Evolutionary conservation across 768 basidiomycete species (phyloP), one percentile per base, ranked within the genome.

Genomic region (Amanita fuliginea): DNA sequence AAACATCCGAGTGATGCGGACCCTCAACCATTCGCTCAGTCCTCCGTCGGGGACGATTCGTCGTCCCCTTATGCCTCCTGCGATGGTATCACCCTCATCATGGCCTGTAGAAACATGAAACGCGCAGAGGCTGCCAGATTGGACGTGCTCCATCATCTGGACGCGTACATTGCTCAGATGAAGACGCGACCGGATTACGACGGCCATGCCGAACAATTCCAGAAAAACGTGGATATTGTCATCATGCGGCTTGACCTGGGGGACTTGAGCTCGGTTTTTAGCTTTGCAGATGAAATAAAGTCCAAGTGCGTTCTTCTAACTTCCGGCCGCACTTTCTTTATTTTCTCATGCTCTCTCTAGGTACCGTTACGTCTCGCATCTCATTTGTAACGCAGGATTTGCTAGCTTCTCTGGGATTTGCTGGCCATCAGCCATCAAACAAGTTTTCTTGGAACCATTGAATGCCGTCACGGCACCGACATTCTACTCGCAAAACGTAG

Each of bases 301-400:
- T 56, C 64, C 55, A 77, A 63, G 88, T 89, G 53, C 19, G 76
- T 65, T 46, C 10, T 22, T 11, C 24, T 26, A 49, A 41, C 34
- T n/a, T n/a, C n/a, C n/a, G n/a, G n/a, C n/a, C n/a, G n/a, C n/a
- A 42, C 3, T 19, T 46, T 48, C 34, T 19, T 26, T 36, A 1
- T 14, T 18, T 3, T 30, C 42, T 59, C 7, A 53, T 16, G 2
- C 34, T 37, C 30, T 19, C 30, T 10, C 14, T 3, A 92, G 89
- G 53, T 84, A 88, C 55, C 75, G 83, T 1, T 88, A 92, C 56
- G 67, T 93, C 22, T 86, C 90, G 0, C 88, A 87, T 57, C 63
- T 91, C 34, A 76, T 91, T 30, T 81, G 75, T 61, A 93, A 92
- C 54, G 90, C 90, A 10, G 90, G 90, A 3, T 66, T 83, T 1